Evolutionary conservation across 169 alveolate genomes (phyloP), one percentile per base, ranked within the genome.

Genomic region (Cryptosporidium canis): DNA sequence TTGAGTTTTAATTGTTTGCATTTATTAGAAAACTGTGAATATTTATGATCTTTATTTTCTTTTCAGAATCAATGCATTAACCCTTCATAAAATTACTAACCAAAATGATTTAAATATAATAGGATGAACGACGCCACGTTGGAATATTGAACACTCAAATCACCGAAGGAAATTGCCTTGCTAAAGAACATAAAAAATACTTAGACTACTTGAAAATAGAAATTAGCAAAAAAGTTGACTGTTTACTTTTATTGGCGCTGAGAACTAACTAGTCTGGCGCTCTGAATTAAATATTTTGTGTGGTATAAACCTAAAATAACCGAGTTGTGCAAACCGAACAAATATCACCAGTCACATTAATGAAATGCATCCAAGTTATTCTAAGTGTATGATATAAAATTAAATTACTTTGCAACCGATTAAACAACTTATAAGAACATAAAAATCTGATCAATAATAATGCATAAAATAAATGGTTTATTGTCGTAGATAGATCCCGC

Each of bases 401-500:
- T 18, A 14, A 14, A 16, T 51, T 51, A 24, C 24, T 51, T 6
- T 51, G 9, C 33, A 5, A 51, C 9, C 24, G 63, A 1, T 21
- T 21, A 16, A 21, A 18, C 12, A 51, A 2, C 24, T 16, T 24
- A 48, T 48, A n/a, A 48, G 24, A 14, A 16, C 2, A 4, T 7
- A 24, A 1, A 1, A 18, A 7, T 51, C 8, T 51, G n/a, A 51
- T 18, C 24, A n/a, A 1, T 14, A 51, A 24, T 51, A 51, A 51
- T 51, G 63, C 63, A 51, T 51, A 51, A 18, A 51, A 51, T 2
- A 51, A 24, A 27, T 21, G 7, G n/a, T 18, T 51, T 27, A 51
- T 33, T 18, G 63, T 67, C 83, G 83, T 31, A 67, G 83, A 29
- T 67, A 45, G 53, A 55, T 55, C 84, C 84, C 84, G 84, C 84